Percentiles rank a stretch among this genome's conserved stretches.
These are phyloP conservation scores for Typha latifolia DNA, from an alignment of 176 grass and related monocot species.

Conservation along the genomic window DNA sequence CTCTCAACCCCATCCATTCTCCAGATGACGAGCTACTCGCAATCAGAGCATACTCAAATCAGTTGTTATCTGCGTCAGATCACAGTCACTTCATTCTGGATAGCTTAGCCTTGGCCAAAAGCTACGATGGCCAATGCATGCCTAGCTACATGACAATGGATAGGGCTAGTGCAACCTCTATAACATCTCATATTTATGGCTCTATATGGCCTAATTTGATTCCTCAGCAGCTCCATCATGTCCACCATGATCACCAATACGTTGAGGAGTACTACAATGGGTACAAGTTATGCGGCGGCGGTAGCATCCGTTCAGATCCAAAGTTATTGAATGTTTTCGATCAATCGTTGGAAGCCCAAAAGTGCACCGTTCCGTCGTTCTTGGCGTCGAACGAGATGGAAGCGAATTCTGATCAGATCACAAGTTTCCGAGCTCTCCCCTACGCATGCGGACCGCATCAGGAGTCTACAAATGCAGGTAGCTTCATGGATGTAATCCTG, in stretches of 20 bases:
- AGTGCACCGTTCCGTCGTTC: not conserved
- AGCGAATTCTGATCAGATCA: not conserved
- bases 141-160: not conserved
- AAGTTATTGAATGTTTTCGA: not conserved
- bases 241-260: conserved; percentile 4
- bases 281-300: not conserved
- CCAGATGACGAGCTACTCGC: conserved; percentile 3
- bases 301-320: not conserved
- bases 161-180: conserved; percentile 4
- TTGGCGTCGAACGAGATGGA: conserved; percentile 18
- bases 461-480: conserved; percentile 17
- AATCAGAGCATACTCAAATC: conserved; percentile 6
- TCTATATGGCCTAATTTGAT: conserved; percentile 16
- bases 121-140: conserved; percentile 24
- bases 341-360: not conserved
- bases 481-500: conserved; percentile 72
- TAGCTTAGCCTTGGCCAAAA: conserved; percentile 10
- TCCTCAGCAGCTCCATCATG: conserved; percentile 7
- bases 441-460: conserved; percentile 8
- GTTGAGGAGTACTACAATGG: not conserved
- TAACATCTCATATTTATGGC: conserved; percentile 3
- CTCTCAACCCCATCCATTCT: conserved; percentile 29
- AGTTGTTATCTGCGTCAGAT: conserved; percentile 17
- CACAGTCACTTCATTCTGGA: conserved; percentile 55
- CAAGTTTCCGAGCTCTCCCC: conserved; percentile 8